Evolutionary conservation across 202 grass and related monocot genomes (phyloP), one percentile per base, ranked within the genome.

Genomic region (Panicum hallii): DNA sequence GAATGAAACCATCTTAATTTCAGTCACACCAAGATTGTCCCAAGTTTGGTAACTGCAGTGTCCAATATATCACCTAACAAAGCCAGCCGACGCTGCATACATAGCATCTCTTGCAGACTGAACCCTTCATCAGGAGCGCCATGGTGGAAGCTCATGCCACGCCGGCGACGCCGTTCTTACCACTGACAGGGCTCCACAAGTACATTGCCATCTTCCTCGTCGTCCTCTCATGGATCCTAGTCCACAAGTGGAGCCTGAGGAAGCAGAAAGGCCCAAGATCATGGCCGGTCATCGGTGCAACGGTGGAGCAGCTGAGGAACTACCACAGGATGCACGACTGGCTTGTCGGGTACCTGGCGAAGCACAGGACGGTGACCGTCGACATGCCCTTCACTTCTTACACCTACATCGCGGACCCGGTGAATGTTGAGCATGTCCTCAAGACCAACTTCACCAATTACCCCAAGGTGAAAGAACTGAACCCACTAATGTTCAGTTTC

Each of bases 391-490:
- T 90, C 73, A 98, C 81, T 28, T 93, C 95, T 23, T 98, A 95
- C 83, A 98, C 93, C 84, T 98, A 98, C 87, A 98, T 95, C 75
- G 92, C 95, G 0, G 95, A 98, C 85, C 95, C 92, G 1, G 81
- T 80, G 80, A 95, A 91, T 30, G 95, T 98, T 1, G 95, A 98
- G 68, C 92, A 98, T 84, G 89, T 98, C 58, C 84, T 98, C 75
- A 98, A 93, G 85, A 98, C 90, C 78, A 98, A 98, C 72, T 98
- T 98, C 83, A 80, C 69, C 75, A 97, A 97, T 88, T 97, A 97
- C 80, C 95, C 95, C 66, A 97, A 97, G 95, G 95, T 97, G 81
- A 88, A 49, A 62, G 30, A n/a, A 30, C 40, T 78, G 28, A 34
- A 70, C 61, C 3, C 14, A 7, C 2, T 11, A 34, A 11, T 41